Conservation (phyloP, 2,329 filamentous ascomycete species). For the Sclerotiophoma versabilis region DNA sequence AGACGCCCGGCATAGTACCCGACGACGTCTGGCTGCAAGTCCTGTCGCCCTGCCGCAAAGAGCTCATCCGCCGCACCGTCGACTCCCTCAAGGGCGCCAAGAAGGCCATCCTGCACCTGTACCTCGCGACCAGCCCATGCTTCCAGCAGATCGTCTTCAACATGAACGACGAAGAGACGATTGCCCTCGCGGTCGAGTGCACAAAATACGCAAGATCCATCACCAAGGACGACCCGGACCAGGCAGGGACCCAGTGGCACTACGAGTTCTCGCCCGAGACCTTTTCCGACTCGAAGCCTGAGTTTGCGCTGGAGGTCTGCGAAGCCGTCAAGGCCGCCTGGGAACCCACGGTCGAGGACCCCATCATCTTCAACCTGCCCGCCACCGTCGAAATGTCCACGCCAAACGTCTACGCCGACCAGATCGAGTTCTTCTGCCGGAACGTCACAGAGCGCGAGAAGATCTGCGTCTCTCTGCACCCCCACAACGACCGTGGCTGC, state of each 20-base stretch:
- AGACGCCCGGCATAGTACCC: constrained; percentile 81
- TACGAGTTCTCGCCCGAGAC: constrained; percentile 87
- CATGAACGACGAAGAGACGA: constrained; percentile 80
- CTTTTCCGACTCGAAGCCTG: constrained; percentile 88
- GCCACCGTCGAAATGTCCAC: constrained; percentile 96
- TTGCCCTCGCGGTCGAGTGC: constrained; percentile 84
- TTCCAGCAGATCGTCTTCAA: constrained; percentile 92
- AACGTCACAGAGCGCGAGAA: constrained; percentile 86
- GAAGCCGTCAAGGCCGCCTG: constrained; percentile 94
- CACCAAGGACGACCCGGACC: constrained; percentile 76
- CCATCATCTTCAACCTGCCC: constrained; percentile 95
- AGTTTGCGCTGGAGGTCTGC: constrained; percentile 83
- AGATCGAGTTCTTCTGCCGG: constrained; percentile 93
- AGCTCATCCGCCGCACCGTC: constrained; percentile 88
- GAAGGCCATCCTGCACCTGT: constrained; percentile 94
- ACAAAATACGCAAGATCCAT: constrained; percentile 85
- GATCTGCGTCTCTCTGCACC: constrained; percentile 87
- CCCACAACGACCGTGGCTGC: constrained; percentile 93
- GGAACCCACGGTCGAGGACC: constrained; percentile 78
- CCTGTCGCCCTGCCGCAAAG: constrained; percentile 87
- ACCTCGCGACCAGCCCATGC: constrained; percentile 94
- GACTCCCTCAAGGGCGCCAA: constrained; percentile 88
- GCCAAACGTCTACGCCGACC: constrained; percentile 93
- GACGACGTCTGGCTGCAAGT: constrained; percentile 94
- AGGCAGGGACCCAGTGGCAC: constrained; percentile 69